Evolutionary conservation across 768 basidiomycete genomes (phyloP).

Genomic region (Ephemerocybe angulata): DNA sequence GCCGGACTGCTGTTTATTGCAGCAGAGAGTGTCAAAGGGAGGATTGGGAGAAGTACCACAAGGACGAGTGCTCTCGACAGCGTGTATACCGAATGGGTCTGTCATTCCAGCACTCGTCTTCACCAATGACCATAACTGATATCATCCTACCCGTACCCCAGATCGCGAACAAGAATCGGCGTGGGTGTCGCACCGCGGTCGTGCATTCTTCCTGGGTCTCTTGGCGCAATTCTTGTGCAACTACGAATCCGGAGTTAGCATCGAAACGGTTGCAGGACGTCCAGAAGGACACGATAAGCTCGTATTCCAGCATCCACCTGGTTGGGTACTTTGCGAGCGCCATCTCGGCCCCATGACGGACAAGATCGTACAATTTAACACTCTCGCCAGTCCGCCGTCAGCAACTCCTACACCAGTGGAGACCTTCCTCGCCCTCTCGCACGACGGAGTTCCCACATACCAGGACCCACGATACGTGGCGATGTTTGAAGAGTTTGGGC

Average conservation of each 20-base stretch:
- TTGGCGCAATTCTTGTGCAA: background rate
- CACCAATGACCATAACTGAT: background rate
- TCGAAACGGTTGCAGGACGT: too few relatives aligned
- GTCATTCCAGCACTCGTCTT: background rate
- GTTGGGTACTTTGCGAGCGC: too few relatives aligned
- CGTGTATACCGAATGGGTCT: background rate
- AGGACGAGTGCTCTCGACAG: background rate
- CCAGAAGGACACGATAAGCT: too few relatives aligned
- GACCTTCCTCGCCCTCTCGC: too few relatives aligned
- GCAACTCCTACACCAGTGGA: too few relatives aligned
- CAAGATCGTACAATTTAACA: too few relatives aligned
- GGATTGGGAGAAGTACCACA: constrained; percentile 12
- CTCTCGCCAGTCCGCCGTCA: too few relatives aligned
- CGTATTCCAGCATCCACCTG: too few relatives aligned
- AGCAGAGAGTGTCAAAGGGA: constrained; percentile 12
- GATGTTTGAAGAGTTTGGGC: too few relatives aligned
- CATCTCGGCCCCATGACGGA: too few relatives aligned
- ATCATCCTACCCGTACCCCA: background rate
- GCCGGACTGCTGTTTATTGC: constrained; percentile 8
- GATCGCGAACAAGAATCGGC: background rate
- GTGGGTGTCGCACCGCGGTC: background rate
- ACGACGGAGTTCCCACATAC: too few relatives aligned
- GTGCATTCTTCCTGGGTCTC: background rate
- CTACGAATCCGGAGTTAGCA: background rate
- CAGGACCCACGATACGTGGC: too few relatives aligned